Conservation (phyloP, 495 filamentous ascomycete species). For the Baudoinia panamericana region DNA sequence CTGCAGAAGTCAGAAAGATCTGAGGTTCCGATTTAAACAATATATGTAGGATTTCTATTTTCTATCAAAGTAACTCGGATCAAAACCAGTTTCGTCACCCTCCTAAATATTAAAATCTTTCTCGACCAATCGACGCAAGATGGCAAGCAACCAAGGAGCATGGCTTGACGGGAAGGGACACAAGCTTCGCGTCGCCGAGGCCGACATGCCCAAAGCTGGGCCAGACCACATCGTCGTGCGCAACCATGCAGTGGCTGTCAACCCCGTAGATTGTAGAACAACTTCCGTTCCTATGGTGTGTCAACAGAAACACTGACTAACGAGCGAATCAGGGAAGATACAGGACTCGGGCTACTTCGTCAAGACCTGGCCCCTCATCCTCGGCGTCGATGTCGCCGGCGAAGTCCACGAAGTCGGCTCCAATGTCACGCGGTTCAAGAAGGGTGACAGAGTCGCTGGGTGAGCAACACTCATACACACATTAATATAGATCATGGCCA, state of each 20-base stretch:
- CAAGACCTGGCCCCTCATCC: constrained; percentile 31
- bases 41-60: no score
- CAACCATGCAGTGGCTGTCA: constrained; percentile 30
- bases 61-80: no score
- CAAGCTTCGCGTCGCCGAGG: constrained; percentile 21
- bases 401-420: constrained; percentile 33
- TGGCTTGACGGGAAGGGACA: constrained; percentile 24
- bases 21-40: no score
- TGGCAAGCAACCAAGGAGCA: constrained; percentile 24
- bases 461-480: constrained; percentile 9
- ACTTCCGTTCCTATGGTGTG: neutral
- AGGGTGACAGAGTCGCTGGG: constrained; percentile 35
- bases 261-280: constrained; percentile 33
- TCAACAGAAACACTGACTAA: neutral
- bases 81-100: no score
- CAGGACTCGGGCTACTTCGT: constrained; percentile 24
- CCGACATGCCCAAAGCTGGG: constrained; percentile 25
- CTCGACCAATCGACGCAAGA: no score
- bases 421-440: constrained; percentile 32
- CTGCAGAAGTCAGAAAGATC: no score
- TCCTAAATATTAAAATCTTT: no score
- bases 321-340: constrained; percentile 13
- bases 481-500: neutral
- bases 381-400: constrained; percentile 35
- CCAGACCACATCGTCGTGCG: constrained; percentile 30